Evolutionary conservation across 768 basidiomycete genomes (phyloP).

Genomic region (Lactifluus pinguis): DNA sequence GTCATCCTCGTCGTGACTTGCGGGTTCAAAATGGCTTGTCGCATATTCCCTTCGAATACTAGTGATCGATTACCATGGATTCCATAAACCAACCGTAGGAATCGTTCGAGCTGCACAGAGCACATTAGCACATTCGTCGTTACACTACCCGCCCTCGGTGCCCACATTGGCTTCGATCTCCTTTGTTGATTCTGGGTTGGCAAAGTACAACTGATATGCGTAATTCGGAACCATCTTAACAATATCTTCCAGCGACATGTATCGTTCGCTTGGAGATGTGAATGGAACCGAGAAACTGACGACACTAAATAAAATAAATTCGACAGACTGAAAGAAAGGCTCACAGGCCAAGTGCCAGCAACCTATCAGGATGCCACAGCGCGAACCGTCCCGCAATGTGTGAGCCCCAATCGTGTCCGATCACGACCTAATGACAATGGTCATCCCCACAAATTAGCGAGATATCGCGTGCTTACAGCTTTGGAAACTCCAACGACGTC

Average conservation of each 20-base stretch:
- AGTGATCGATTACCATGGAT: background rate
- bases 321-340: slow-evolving; percentile 1
- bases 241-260: slow-evolving; percentile 43
- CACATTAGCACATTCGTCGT: background rate
- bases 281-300: slow-evolving; percentile 59
- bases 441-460: background rate
- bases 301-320: background rate
- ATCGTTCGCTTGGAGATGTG: slow-evolving; percentile 44
- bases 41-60: slow-evolving; percentile 10
- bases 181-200: slow-evolving; percentile 38
- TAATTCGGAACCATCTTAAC: slow-evolving; percentile 45
- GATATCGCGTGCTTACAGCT: slow-evolving; percentile 20
- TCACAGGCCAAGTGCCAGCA: slow-evolving; percentile 52
- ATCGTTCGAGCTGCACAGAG: slow-evolving; percentile 19
- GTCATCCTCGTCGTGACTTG: background rate
- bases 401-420: slow-evolving; percentile 81
- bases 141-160: background rate
- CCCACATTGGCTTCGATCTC: slow-evolving; percentile 53
- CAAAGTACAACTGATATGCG: slow-evolving; percentile 64
- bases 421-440: slow-evolving; percentile 36
- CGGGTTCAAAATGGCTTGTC: slow-evolving; percentile 5
- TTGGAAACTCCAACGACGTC: slow-evolving; percentile 23
- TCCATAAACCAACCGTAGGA: slow-evolving; percentile 18
- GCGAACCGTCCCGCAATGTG: slow-evolving; percentile 56
- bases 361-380: slow-evolving; percentile 59